Percentiles rank a stretch among this genome's conserved stretches.
Conservation (phyloP, 768 basidiomycete genomes). For the Polyporus arcularius region DNA sequence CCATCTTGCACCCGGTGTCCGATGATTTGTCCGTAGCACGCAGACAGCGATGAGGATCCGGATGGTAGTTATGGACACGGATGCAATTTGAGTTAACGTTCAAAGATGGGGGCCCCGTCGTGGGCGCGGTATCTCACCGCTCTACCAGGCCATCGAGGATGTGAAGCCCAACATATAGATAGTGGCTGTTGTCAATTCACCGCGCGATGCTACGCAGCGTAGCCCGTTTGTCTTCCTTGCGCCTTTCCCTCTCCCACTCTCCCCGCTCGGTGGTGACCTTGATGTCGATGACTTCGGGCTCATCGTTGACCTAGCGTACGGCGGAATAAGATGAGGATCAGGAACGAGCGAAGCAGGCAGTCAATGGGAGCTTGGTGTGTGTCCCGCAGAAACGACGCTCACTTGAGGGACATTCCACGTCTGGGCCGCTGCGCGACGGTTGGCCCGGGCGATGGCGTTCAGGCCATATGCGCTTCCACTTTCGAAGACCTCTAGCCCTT, state of each 20-base stretch:
- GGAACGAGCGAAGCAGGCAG: not conserved
- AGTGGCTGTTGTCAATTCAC: too few relatives aligned
- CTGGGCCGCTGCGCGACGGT: not conserved
- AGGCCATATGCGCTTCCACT: not conserved
- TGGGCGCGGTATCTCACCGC: too few relatives aligned
- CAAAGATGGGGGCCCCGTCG: too few relatives aligned
- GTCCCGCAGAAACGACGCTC: not conserved
- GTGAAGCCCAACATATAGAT: too few relatives aligned
- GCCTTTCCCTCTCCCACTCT: not conserved
- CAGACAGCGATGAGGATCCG: too few relatives aligned
- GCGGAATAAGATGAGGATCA: not conserved
- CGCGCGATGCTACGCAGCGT: too few relatives aligned
- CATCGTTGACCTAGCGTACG: not conserved
- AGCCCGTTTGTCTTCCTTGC: not conserved
- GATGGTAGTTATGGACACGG: too few relatives aligned
- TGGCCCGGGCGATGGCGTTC: not conserved
- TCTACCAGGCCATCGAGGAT: too few relatives aligned
- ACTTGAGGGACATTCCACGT: slow-evolving; percentile 1
- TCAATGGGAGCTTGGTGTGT: not conserved
- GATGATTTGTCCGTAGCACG: too few relatives aligned
- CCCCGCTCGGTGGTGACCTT: slow-evolving; percentile 1
- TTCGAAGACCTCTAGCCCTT: not conserved
- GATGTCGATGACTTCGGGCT: not conserved
- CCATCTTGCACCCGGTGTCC: too few relatives aligned
- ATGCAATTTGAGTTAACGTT: too few relatives aligned